Conservation (phyloP, 129 eudicot genomes). For the Ambrosia artemisiifolia region DNA sequence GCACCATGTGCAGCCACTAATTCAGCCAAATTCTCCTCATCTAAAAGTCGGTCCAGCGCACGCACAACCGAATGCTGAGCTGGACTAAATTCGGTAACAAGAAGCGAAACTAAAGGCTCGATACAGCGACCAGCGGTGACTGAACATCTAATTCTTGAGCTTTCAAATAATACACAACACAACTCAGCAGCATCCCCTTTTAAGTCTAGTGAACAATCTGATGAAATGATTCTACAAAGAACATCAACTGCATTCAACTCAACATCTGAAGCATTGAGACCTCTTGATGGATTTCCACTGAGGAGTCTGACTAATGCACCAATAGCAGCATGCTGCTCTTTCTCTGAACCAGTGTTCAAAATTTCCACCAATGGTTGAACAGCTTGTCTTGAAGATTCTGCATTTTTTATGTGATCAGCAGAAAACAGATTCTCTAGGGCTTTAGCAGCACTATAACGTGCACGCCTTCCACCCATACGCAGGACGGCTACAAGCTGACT, state of each 20-base stretch:
- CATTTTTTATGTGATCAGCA: constrained; percentile 89
- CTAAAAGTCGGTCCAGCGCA: constrained; percentile 81
- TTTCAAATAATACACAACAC: constrained; percentile 83
- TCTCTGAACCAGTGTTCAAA: constrained; percentile 81
- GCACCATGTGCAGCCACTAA: constrained; percentile 88
- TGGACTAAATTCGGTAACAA: constrained; percentile 78
- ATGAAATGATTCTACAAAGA: constrained; percentile 78
- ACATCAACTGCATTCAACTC: constrained; percentile 98
- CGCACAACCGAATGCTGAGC: constrained; percentile 89
- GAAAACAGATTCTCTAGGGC: constrained; percentile 93
- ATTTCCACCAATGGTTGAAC: constrained; percentile 95
- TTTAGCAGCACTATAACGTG: constrained; percentile 96
- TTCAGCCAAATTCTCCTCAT: constrained; percentile 89
- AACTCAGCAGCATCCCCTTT: constrained; percentile 96
- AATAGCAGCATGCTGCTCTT: constrained; percentile 98
- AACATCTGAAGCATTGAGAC: constrained; percentile 81
- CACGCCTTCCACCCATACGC: constrained; percentile 94
- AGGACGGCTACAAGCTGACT: constrained; percentile 92
- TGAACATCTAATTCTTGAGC: constrained; percentile 75
- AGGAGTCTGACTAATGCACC: constrained; percentile 79
- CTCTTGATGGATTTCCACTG: constrained; percentile 79
- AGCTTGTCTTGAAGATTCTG: constrained; percentile 91
- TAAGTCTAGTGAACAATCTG: constrained; percentile 83
- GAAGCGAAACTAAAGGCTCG: constrained; percentile 90
- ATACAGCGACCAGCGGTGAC: constrained; percentile 90